These are phyloP conservation scores for Peniophora sp. DNA, from an alignment of 1,284 basidiomycete species.

Conservation along the genomic window DNA sequence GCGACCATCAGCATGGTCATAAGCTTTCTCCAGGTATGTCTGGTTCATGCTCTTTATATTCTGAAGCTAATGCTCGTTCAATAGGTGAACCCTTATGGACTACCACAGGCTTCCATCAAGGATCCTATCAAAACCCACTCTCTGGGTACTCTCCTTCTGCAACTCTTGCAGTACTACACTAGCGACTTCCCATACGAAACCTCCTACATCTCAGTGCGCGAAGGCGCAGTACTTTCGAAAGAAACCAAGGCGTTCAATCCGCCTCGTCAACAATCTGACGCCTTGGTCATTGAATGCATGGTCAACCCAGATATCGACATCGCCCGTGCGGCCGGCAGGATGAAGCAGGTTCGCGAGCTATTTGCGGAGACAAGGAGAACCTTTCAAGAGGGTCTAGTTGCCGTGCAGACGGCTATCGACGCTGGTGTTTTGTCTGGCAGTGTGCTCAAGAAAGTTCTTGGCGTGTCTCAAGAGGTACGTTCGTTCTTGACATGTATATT, in stretches of 20 bases:
- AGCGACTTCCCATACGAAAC: constrained; percentile 32
- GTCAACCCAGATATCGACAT: constrained; percentile 35
- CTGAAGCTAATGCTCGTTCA: background rate
- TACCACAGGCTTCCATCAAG: constrained; percentile 25
- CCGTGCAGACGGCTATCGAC: constrained; percentile 13
- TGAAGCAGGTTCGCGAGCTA: constrained; percentile 22
- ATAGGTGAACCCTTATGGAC: constrained; percentile 33
- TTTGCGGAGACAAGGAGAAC: constrained; percentile 26
- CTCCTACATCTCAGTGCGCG: constrained; percentile 31
- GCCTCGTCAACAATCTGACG: constrained; percentile 13
- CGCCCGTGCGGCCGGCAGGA: constrained; percentile 26
- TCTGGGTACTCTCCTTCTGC: constrained; percentile 34
- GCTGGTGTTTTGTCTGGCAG: constrained; percentile 9
- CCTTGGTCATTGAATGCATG: constrained; percentile 35
- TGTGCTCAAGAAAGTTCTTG: constrained; percentile 18
- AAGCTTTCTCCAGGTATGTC: constrained; percentile 61
- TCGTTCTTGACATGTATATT: background rate
- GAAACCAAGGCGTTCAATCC: constrained; percentile 26
- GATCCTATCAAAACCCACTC: constrained; percentile 30
- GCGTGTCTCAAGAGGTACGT: constrained; percentile 15
- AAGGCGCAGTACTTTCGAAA: constrained; percentile 29
- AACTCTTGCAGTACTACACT: constrained; percentile 41
- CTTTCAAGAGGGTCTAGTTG: background rate
- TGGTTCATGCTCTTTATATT: constrained; percentile 10
- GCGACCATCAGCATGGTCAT: constrained; percentile 65